Percentiles rank a stretch among this genome's conserved stretches.
Conservation (phyloP, 2,329 filamentous ascomycete species). For the Nigrospora osmanthi region DNA sequence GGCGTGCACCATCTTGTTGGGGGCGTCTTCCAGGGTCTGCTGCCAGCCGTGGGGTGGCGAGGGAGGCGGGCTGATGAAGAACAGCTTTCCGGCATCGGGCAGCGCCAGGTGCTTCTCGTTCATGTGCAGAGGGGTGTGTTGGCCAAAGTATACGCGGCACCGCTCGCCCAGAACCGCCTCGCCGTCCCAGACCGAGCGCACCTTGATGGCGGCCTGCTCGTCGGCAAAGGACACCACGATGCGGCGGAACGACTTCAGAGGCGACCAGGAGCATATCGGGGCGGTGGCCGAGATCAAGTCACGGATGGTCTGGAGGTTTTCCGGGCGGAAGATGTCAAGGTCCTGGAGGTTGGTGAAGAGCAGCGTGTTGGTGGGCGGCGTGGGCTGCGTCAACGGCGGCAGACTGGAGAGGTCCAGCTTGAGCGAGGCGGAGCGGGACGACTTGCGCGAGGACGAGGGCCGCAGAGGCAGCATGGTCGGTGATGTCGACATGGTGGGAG, state of each 20-base stretch:
- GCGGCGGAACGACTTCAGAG: slow-evolving; percentile 74
- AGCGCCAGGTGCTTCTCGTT: slow-evolving; percentile 53
- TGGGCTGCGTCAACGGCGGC: slow-evolving; percentile 62
- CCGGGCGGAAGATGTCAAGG: slow-evolving; percentile 63
- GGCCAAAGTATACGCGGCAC: slow-evolving; percentile 62
- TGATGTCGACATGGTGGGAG: slow-evolving; percentile 9
- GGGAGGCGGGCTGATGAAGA: slow-evolving; percentile 65
- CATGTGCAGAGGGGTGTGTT: slow-evolving; percentile 47
- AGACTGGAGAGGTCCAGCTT: slow-evolving; percentile 68
- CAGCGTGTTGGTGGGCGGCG: slow-evolving; percentile 73
- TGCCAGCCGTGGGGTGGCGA: slow-evolving; percentile 66
- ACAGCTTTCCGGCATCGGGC: slow-evolving; percentile 62
- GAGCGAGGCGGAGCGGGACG: slow-evolving; percentile 41
- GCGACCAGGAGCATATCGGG: slow-evolving; percentile 68
- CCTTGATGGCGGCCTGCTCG: slow-evolving; percentile 59
- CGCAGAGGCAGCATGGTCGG: slow-evolving; percentile 20
- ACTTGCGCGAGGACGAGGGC: slow-evolving; percentile 25
- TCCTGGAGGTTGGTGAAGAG: slow-evolving; percentile 76
- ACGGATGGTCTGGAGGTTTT: slow-evolving; percentile 67
- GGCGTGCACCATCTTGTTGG: slow-evolving; percentile 62
- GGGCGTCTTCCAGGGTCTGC: slow-evolving; percentile 58
- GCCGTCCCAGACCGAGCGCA: slow-evolving; percentile 67
- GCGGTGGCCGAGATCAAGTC: slow-evolving; percentile 63
- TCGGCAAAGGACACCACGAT: slow-evolving; percentile 75
- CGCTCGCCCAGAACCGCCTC: slow-evolving; percentile 64